Percentiles rank a stretch among this genome's conserved stretches.
These are phyloP conservation scores for Talaromyces islandicus DNA, from an alignment of 2,329 filamentous ascomycete genomes.

Conservation along the genomic window DNA sequence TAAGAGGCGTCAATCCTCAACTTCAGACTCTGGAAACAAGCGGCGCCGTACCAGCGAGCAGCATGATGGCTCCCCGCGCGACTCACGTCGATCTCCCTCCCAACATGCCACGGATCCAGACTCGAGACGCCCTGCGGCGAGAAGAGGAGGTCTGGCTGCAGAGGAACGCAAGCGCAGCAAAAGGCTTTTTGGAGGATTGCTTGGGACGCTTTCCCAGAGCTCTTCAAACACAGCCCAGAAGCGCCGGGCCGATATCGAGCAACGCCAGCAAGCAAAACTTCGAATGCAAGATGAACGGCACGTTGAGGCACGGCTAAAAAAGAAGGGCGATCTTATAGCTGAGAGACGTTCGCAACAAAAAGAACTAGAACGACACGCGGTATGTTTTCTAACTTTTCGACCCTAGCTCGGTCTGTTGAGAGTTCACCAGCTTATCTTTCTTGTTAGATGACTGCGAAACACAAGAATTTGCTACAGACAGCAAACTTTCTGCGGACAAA, in stretches of 20 bases:
- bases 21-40: constrained; percentile 46
- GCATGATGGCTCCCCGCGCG: constrained; percentile 14
- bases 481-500: constrained; percentile 70
- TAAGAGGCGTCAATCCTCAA: constrained; percentile 52
- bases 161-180: constrained; percentile 82
- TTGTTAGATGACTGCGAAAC: constrained; percentile 64
- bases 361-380: constrained; percentile 68
- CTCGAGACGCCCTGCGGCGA: constrained; percentile 12
- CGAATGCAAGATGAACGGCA: constrained; percentile 70
- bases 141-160: constrained; percentile 41
- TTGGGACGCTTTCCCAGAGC: constrained; percentile 72
- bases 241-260: constrained; percentile 73
- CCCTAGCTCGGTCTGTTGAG: too few relatives aligned
- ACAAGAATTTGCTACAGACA: constrained; percentile 63
- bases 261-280: constrained; percentile 71
- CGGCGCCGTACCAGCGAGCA: constrained; percentile 44
- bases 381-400: constrained; percentile 43
- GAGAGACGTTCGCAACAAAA: constrained; percentile 64
- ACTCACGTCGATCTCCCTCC: constrained; percentile 10
- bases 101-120: constrained; percentile 15
- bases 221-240: constrained; percentile 58
- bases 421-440: background rate
- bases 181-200: constrained; percentile 75
- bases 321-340: constrained; percentile 55
- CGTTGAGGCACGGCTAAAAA: constrained; percentile 60